Evolutionary conservation across 495 filamentous ascomycete species (phyloP).

Genomic region (Penicillium cataractarum): DNA sequence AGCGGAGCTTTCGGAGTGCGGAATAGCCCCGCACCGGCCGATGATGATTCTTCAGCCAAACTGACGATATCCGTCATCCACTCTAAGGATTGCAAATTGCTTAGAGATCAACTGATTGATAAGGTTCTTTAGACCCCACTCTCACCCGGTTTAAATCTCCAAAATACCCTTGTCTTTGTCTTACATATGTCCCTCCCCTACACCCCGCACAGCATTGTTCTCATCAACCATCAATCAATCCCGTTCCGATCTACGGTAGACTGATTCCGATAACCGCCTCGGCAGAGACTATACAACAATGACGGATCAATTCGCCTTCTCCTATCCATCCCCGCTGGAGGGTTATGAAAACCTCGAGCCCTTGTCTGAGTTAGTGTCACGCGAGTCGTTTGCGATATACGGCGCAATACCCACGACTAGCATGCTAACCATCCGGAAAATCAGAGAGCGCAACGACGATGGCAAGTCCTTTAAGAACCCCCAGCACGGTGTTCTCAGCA

Average conservation of each 20-base stretch:
- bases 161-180: neutral
- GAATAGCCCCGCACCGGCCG: conserved; percentile 23
- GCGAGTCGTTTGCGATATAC: neutral
- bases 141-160: neutral
- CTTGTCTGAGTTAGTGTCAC: conserved; percentile 58
- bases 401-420: neutral
- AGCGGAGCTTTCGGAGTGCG: conserved; percentile 26
- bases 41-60: neutral
- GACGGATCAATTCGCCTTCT: conserved; percentile 43
- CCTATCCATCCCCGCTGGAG: conserved; percentile 67
- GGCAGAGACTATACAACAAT: conserved; percentile 18
- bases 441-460: conserved; percentile 56
- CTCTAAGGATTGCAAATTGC: conserved; percentile 9
- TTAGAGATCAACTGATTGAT: conserved; percentile 24
- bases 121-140: too few relatives aligned
- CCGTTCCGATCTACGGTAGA: neutral
- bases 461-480: conserved; percentile 69
- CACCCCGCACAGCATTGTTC: neutral
- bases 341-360: conserved; percentile 67
- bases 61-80: conserved; percentile 14
- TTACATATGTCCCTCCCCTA: neutral
- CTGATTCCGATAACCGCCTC: neutral
- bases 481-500: conserved; percentile 57
- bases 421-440: neutral
- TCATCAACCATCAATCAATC: neutral